Base-by-base conservation (phyloP, 1,284 basidiomycete genomes). In the Rugosomyces carneus region DNA sequence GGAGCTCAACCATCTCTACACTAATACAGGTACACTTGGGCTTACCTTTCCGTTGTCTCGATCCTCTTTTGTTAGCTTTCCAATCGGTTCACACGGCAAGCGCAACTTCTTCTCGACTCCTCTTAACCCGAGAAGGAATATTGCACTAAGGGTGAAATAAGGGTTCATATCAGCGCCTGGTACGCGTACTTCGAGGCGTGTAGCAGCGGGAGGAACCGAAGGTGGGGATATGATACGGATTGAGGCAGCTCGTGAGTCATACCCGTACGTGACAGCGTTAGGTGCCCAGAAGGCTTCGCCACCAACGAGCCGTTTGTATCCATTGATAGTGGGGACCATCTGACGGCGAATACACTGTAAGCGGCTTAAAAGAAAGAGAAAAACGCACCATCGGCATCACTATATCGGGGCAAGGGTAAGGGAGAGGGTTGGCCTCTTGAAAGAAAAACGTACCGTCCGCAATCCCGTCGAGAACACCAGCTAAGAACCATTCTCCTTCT, bases 141-240 rank as follows among this genome's bases (percentile, higher is more conserved):
- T 86, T 1, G 93, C 85, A 37, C 88, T 82, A 39, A 97, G 71
- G 0, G 92, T 82, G 55, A 86, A 92, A 66, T 93, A 89, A 0
- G 93, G 85, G 65, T 95, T 93, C 77, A 96, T 90, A 60, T 98
- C 94, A 32, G 94, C 94, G 15, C 95, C 94, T 2, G 95, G 93
- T n/a, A 98, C 82, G 39, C 94, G 84, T 13, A 96, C 68, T 65
- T 96, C 93, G 56, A 96, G 78, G 38, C 95, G 77, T 1, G 95
- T 95, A 2, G 89, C 91, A 5, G 81, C 67, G 8, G 78, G 76
- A 3, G 86, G 78, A 7, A 87, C 86, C 5, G 89, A 85, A 0
- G 94, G 95, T 1, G 94, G 92, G 0, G 87, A 85, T 57, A 98
- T 83, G 55, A 98, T 87, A 34, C 94, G 84, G 45, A 98, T 80